Evolutionary conservation across 176 grass and related monocot species (phyloP), one percentile per base, ranked within the genome.

Genomic region (Phoenix dactylifera): DNA sequence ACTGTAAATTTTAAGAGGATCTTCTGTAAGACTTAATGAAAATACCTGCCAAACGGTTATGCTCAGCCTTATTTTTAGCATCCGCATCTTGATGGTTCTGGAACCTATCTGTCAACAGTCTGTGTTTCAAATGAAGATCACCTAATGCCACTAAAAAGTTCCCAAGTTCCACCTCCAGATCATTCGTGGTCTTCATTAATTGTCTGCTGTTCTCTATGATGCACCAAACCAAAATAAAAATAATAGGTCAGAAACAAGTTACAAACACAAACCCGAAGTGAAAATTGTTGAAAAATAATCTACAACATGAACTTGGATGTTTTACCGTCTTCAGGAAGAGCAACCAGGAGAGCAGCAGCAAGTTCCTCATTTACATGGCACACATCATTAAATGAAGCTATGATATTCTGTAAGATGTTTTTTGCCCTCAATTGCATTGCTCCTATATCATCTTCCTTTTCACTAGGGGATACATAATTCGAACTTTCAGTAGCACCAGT

Each of bases 71-170:
- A 59, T 71, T 76, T 74, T 48, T 72, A 49, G 70, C 63, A 74
- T 55, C 80, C 1, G 16, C 57, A 71, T 87, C 81, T 77, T 68
- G 80, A 51, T 84, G 74, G 28, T 83, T 72, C 23, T 84, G 86
- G 50, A 77, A 65, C 49, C 72, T 74, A 35, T 68, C 68, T 71
- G 77, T 66, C 55, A 90, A 63, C 54, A 77, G 70, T 35, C 54
- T 82, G 74, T 95, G 91, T 65, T 75, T 84, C 68, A 87, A 87
- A 65, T 95, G 82, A 74, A 95, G 72, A 74, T 85, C 75, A 87
- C 74, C 64, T 20, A 89, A 48, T 57, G 51, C 53, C 20, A 51
- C 49, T 51, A 89, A 59, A 66, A 74, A 72, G 32, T 74, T 78
- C 63, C 75, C 72, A 75, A 84, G 74, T 44, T 87, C 87, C 18